These are phyloP conservation scores for Ceratorhiza oryzae-sativae DNA, from an alignment of 1,284 basidiomycete species.

Conservation along the genomic window DNA sequence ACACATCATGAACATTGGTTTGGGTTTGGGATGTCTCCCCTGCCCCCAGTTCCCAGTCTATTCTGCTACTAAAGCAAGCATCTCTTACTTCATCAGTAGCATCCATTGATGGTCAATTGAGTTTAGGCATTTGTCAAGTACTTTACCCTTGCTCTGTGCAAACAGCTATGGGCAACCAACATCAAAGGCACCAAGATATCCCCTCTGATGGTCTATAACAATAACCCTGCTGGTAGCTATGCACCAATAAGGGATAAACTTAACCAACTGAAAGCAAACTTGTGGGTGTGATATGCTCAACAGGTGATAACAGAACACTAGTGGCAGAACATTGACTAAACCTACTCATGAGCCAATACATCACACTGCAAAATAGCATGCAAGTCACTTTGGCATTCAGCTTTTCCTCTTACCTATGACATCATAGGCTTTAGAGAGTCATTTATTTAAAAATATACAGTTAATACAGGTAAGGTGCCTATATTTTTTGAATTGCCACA, in stretches of 20 bases:
- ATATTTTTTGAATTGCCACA: no score
- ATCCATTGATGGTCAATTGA: background rate
- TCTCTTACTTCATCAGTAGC: background rate
- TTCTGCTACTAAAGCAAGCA: conserved; percentile 10
- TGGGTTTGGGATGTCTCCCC: conserved; percentile 4
- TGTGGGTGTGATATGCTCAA: no score
- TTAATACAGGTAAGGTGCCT: no score
- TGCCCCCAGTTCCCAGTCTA: conserved; percentile 3
- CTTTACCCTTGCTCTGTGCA: conserved; percentile 13
- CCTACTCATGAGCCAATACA: no score
- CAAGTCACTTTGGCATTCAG: no score
- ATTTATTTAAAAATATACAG: no score
- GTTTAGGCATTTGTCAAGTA: conserved; percentile 24
- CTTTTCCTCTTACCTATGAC: no score
- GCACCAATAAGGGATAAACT: background rate
- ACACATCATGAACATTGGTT: conserved; percentile 7
- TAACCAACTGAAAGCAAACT: background rate
- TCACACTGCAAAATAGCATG: no score
- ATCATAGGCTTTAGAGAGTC: no score
- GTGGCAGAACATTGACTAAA: no score
- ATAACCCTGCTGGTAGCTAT: background rate
- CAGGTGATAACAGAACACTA: no score
- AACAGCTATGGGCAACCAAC: conserved; percentile 32
- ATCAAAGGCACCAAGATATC: conserved; percentile 47
- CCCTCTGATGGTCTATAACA: conserved; percentile 45